These are phyloP conservation scores for Ormosia semicastrata DNA, from an alignment of 306 rosid species.

Conservation along the genomic window DNA sequence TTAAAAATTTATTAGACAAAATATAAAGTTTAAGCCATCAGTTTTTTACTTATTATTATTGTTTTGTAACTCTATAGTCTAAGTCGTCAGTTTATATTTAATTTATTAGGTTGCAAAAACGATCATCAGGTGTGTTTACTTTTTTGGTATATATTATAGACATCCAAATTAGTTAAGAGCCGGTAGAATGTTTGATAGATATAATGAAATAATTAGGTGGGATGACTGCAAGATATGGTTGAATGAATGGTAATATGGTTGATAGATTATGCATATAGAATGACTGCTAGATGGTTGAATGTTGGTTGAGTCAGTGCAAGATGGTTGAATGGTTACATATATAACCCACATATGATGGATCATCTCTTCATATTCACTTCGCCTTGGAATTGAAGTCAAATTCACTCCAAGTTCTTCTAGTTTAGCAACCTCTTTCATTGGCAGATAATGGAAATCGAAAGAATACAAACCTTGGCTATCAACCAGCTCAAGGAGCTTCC, in stretches of 20 bases:
- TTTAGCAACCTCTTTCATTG: no score
- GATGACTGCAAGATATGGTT: background rate
- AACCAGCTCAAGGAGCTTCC: conserved; percentile 27
- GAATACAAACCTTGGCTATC: conserved; percentile 31
- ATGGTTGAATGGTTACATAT: background rate
- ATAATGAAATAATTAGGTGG: background rate
- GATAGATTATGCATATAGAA: no score
- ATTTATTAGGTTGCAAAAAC: background rate
- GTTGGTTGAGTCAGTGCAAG: background rate
- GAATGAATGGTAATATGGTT: background rate
- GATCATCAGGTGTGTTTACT: background rate
- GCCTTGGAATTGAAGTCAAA: background rate
- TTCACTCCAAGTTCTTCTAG: no score
- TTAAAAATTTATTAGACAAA: no score
- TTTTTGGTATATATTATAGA: no score
- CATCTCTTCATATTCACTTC: background rate
- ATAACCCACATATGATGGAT: background rate
- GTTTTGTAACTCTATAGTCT: background rate
- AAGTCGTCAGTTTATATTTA: background rate
- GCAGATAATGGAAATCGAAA: conserved; percentile 16
- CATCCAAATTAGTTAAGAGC: background rate
- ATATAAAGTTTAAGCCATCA: background rate
- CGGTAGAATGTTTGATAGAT: background rate
- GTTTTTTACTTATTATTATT: background rate
- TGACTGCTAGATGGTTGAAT: no score